These are phyloP conservation scores for Macadamia tetraphylla DNA, from an alignment of 164 flowering plant genomes.

Conservation along the genomic window DNA sequence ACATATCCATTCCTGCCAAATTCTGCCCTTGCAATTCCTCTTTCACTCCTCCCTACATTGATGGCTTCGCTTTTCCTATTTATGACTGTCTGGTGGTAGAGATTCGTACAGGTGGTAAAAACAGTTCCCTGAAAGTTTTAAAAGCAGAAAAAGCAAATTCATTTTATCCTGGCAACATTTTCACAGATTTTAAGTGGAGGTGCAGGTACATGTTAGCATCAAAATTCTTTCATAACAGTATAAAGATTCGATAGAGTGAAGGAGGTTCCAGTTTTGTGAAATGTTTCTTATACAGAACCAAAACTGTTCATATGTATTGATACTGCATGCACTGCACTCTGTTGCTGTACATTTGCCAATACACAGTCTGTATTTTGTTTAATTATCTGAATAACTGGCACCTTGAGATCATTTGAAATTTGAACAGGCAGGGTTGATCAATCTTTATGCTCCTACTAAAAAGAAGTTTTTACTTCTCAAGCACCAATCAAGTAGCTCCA, in stretches of 20 bases:
- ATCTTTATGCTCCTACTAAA: no score
- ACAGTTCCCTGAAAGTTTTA: conserved; percentile 1
- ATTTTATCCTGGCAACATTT: conserved; percentile 5
- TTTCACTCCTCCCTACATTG: conserved; percentile 13
- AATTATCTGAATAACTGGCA: no score
- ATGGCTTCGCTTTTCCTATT: conserved; percentile 22
- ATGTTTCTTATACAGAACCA: not conserved
- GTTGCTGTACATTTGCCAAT: no score
- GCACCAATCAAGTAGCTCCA: no score
- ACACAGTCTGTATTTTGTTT: no score
- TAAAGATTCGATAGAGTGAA: not conserved
- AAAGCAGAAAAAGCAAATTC: conserved; percentile 4
- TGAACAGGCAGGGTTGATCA: no score
- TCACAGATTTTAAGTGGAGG: not conserved
- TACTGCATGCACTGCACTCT: no score
- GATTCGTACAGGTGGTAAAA: not conserved
- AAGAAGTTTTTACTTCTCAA: no score
- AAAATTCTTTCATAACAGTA: not conserved
- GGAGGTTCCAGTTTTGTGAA: not conserved
- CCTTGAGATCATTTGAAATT: no score
- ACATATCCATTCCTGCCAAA: conserved; percentile 69
- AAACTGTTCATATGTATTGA: no score
- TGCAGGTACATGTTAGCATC: not conserved
- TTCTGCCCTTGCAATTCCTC: conserved; percentile 26
- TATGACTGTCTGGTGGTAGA: conserved; percentile 19